Base-by-base conservation (phyloP, 139 green algal genomes). In the Chlorella sp. region DNA sequence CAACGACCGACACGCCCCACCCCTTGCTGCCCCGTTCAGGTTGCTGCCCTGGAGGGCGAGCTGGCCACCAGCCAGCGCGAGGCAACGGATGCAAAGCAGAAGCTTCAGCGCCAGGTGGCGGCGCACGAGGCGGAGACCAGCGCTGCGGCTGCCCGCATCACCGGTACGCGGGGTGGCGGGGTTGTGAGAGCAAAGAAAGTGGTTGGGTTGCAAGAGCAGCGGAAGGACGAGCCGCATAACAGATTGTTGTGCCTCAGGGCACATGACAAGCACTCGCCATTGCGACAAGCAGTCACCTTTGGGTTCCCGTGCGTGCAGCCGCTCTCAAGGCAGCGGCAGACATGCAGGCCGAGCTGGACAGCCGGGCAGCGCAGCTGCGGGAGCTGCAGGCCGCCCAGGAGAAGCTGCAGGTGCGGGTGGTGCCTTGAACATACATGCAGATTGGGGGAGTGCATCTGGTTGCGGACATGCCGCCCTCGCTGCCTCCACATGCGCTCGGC, bases 111-210 rank as follows among this genome's bases (percentile, higher is more conserved):
- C 24, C 30, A 80, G 60, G 69, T 41, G 34, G 80, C 85, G 7
- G 80, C 86, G 24, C 86, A 85, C 51, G 73, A 86, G 41, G 51
- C 78, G 1, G 41, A 74, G 48, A 79, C 73, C 54, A 34, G 36
- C 5, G 70, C 54, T 5, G 70, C 72, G 20, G 81, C 81, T 1
- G 38, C 24, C 20, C 51, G 81, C 56, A 62, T 81, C 22, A 73
- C 40, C 26, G 81, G 51, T 58, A 30, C 24, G 51, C 5, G 34
- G 1, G 38, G 17, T 24, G 38, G 28, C 11, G 32, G 26, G 44
- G 20, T 62, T 17, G 34, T 0, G 7, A 13, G 43, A 22, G 38
- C 0, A 30, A 24, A 43, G 7, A 9, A 11, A 76, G 38, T 0
- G 13, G n/a, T n/a, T n/a, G 26, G 44, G 20, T 62, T 17, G 34